Evolutionary conservation across 2,329 filamentous ascomycete genomes (phyloP), one percentile per base, ranked within the genome.

Genomic region (Myriosclerotinia scirpicola): DNA sequence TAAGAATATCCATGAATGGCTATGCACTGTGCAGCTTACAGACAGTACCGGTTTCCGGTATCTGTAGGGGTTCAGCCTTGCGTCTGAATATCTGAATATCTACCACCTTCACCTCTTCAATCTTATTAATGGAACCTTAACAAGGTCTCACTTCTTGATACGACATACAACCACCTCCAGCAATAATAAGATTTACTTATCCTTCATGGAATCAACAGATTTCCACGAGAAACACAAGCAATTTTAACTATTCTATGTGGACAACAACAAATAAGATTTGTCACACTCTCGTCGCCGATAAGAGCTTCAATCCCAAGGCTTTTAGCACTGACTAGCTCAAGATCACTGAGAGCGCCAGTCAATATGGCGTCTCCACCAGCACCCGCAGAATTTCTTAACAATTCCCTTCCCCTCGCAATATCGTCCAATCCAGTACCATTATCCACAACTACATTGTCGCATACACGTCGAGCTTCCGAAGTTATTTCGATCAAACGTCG

Each of bases 401-500:
- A 80, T 77, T 88, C 85, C 64, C 84, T 85, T 50, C 83, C 84
- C 2, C 44, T 60, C 44, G 38, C 58, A 50, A 60, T 50, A 17
- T 30, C 82, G 81, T 72, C 81, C 81, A 64, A 81, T 81, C 46
- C 83, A 82, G 48, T 76, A 82, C 15, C 79, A 82, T 68, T 79
- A 83, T 20, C 84, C 85, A 44, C 79, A 79, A 75, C 90, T 22
- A 26, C 58, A 14, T 17, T 89, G 78, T 65, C 62, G 40, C 62
- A 65, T 42, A 91, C 90, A 76, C 87, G 88, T 69, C 81, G 83
- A 56, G 74, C 82, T 12, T 81, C 81, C 46, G 79, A 81, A 55
- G 79, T 78, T 3, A 82, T 80, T 0, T 76, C 80, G 20, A 77
- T 81, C 56, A 92, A 92, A 76, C 87, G 89, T 56, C 88, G 90